These are phyloP conservation scores for Coleophoma crateriformis DNA, from an alignment of 2,329 filamentous ascomycete species.

Conservation along the genomic window DNA sequence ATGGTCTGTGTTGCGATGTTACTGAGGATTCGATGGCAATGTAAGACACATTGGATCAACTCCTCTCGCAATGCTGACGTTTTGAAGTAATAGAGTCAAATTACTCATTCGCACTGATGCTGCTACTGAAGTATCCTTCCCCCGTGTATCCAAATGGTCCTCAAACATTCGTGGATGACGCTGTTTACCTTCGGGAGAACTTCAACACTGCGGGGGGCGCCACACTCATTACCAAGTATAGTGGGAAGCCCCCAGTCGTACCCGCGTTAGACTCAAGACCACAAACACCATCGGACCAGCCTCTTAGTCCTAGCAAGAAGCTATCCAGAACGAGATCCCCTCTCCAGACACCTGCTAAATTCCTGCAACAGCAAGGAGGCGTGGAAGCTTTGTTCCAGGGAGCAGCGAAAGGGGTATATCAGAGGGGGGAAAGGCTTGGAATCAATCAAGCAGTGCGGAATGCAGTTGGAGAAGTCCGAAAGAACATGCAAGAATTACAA, in stretches of 20 bases:
- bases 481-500: constrained; percentile 66
- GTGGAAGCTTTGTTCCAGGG: constrained; percentile 71
- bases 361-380: constrained; percentile 43
- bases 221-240: constrained; percentile 66
- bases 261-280: constrained; percentile 16
- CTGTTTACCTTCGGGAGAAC: constrained; percentile 66
- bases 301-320: constrained; percentile 14
- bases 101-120: constrained; percentile 77
- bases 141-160: constrained; percentile 59
- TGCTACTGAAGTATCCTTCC: constrained; percentile 78
- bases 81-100: constrained; percentile 72
- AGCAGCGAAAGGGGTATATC: constrained; percentile 69
- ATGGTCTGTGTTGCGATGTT: constrained; percentile 94
- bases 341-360: constrained; percentile 25
- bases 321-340: constrained; percentile 20
- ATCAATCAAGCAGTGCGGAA: constrained; percentile 79
- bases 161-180: constrained; percentile 80
- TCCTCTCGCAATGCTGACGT: constrained; percentile 3
- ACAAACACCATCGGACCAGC: constrained; percentile 20
- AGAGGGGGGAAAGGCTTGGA: constrained; percentile 69
- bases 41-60: constrained; percentile 42
- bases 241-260: constrained; percentile 43
- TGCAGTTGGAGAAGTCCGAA: constrained; percentile 72
- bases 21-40: constrained; percentile 81
- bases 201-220: constrained; percentile 56